Percentiles rank a stretch among this genome's conserved stretches.
These are phyloP conservation scores for Pleurotus djamor DNA, from an alignment of 768 basidiomycete species.

Conservation along the genomic window DNA sequence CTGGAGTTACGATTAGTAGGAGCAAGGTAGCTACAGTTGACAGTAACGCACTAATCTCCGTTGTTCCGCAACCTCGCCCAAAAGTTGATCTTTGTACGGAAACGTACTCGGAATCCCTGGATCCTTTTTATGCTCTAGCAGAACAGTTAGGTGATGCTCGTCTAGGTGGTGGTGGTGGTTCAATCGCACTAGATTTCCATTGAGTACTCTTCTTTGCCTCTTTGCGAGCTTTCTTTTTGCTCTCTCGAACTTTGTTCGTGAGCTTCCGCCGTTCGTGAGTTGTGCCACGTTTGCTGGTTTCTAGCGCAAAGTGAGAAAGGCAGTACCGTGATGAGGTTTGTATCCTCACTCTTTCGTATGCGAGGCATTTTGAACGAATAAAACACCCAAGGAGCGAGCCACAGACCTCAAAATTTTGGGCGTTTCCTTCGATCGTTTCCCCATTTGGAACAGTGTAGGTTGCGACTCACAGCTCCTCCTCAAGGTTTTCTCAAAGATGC, in stretches of 20 bases:
- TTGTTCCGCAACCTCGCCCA: slow-evolving; percentile 86
- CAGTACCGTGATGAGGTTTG: neutral
- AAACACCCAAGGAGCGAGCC: neutral
- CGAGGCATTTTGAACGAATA: slow-evolving; percentile 45
- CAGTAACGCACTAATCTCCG: slow-evolving; percentile 59
- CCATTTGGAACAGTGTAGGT: neutral
- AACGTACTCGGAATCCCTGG: slow-evolving; percentile 93
- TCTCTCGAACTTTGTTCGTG: slow-evolving; percentile 73
- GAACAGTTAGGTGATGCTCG: neutral
- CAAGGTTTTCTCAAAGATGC: too few relatives aligned
- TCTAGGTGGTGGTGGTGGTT: neutral
- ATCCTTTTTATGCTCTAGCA: slow-evolving; percentile 76
- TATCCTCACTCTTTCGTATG: slow-evolving; percentile 62
- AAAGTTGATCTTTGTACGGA: slow-evolving; percentile 91
- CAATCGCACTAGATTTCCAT: slow-evolving; percentile 81
- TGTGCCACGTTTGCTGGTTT: slow-evolving; percentile 81
- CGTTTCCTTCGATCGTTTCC: neutral
- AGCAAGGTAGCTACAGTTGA: neutral
- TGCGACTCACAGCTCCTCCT: too few relatives aligned
- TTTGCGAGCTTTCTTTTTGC: slow-evolving; percentile 73
- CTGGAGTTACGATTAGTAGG: slow-evolving; percentile 29
- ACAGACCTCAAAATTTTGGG: slow-evolving; percentile 9
- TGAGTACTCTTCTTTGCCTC: slow-evolving; percentile 74
- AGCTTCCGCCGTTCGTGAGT: slow-evolving; percentile 73
- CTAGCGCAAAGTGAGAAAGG: slow-evolving; percentile 34